phyloP scores from a whole-genome alignment of 306 rosid species.

The Cicer judaicum region DNA sequence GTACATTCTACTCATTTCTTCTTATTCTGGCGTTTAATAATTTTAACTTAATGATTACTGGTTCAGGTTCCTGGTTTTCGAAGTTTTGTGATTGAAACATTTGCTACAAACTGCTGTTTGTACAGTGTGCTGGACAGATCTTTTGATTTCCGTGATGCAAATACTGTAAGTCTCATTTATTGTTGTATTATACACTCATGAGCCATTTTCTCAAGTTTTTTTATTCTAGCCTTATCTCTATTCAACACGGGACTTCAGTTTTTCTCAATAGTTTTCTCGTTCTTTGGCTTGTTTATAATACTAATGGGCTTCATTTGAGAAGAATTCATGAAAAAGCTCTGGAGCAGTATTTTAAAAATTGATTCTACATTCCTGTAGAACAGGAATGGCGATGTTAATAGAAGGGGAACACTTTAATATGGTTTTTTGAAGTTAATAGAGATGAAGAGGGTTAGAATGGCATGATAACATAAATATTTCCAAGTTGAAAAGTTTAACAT shows the following conservation, averaged over 20 bases:
- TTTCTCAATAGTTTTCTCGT: neutral
- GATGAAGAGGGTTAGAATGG: too few species aligned
- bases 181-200: slow-evolving; percentile 31
- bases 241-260: too few species aligned
- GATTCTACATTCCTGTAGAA: slow-evolving; percentile 13
- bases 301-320: slow-evolving; percentile 15
- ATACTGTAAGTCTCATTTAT: slow-evolving; percentile 70
- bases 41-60: slow-evolving; percentile 38
- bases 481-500: too few species aligned
- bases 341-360: slow-evolving; percentile 3
- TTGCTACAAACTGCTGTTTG: slow-evolving; percentile 90
- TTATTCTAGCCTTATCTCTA: neutral
- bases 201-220: slow-evolving; percentile 13
- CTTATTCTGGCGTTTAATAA: slow-evolving; percentile 27
- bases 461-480: too few species aligned
- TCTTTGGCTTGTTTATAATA: slow-evolving; percentile 10
- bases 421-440: slow-evolving; percentile 1
- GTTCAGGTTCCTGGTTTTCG: slow-evolving; percentile 93
- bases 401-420: neutral
- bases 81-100: slow-evolving; percentile 74
- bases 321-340: slow-evolving; percentile 23
- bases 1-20: slow-evolving; percentile 47
- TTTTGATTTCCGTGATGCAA: slow-evolving; percentile 89
- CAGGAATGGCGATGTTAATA: slow-evolving; percentile 10
- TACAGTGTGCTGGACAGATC: slow-evolving; percentile 91